Evolutionary conservation across 768 basidiomycete genomes (phyloP).

Genomic region (Hortiboletus campestris): DNA sequence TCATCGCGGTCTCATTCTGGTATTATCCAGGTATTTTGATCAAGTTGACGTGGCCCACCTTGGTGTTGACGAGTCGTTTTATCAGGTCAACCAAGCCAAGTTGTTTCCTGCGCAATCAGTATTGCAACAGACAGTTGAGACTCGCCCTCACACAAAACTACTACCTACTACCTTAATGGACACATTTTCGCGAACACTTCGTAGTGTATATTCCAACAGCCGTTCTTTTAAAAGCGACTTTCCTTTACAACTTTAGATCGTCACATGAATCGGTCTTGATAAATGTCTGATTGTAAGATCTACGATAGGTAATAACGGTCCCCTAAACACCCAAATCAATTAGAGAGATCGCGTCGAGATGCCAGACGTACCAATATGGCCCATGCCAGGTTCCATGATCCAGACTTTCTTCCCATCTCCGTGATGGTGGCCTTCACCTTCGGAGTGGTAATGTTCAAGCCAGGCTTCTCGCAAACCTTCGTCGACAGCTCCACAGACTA

Average conservation of each 20-base stretch:
- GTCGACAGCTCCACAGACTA: conserved; percentile 85
- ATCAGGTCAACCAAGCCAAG: conserved; percentile 25
- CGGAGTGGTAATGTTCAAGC: conserved; percentile 56
- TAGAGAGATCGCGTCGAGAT: neutral
- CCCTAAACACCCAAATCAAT: conserved; percentile 22
- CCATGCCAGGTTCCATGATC: conserved; percentile 86
- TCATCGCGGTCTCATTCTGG: conserved; percentile 71
- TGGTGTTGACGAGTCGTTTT: conserved; percentile 1
- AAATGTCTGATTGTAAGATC: conserved; percentile 9
- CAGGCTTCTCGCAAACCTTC: conserved; percentile 72
- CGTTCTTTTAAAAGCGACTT: conserved; percentile 14
- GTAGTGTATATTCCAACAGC: conserved; percentile 14
- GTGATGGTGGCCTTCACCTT: conserved; percentile 39
- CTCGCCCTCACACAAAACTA: neutral
- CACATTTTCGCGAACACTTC: neutral
- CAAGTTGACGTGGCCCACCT: neutral
- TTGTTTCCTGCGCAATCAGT: conserved; percentile 14
- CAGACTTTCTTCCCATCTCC: conserved; percentile 66
- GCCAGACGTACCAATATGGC: conserved; percentile 66
- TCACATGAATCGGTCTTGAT: conserved; percentile 1
- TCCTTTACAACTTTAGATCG: conserved; percentile 4
- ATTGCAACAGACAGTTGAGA: conserved; percentile 1
- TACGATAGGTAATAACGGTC: conserved; percentile 41
- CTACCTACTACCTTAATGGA: conserved; percentile 4
- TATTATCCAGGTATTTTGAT: conserved; percentile 43